Evolutionary conservation across 805 yeast species (phyloP), one percentile per base, ranked within the genome.

Genomic region (Kurtzmaniella fragi): DNA sequence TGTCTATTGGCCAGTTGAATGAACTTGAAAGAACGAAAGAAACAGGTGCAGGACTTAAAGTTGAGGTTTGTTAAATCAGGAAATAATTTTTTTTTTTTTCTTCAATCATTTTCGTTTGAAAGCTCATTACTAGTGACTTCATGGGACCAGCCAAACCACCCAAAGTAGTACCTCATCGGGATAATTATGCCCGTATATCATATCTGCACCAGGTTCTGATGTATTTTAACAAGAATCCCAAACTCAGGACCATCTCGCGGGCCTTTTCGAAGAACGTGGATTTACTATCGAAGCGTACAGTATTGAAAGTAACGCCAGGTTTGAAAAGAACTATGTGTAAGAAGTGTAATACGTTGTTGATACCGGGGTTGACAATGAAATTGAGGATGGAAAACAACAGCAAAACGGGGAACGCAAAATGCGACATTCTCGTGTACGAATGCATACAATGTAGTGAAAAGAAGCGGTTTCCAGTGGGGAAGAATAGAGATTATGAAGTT

Each of bases 281-380:
- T 39, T 49, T 75, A 7, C 82, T 85, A 7, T 73, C 86, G 7
- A 81, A 82, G 53, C 83, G 81, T 50, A 74, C 80, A 2, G 90
- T 84, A 13, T 54, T 81, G 15, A 75, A 82, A 44, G 54, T 83
- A 23, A 72, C 83, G 30, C 89, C 90, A 0, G 59, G 61, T 28
- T 46, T 87, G 9, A 88, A 88, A 57, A 67, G 95, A 47, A 67
- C 73, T 0, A 53, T 81, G 12, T 88, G 96, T 59, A 86, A 85
- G 49, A 62, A 61, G 28, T 88, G 96, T 57, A 60, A 73, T 33
- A 56, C 78, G 7, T 43, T 73, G 8, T 61, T 74, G 43, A 50
- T 77, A 1, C 78, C 82, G 0, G 82, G 80, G 0, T 37, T 64
- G 13, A 68, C 71, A 14, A 50, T 72, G 36, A 34, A 54, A 1